These are phyloP conservation scores for Botryobasidium botryosum DNA, from an alignment of 768 basidiomycete genomes.

Conservation along the genomic window DNA sequence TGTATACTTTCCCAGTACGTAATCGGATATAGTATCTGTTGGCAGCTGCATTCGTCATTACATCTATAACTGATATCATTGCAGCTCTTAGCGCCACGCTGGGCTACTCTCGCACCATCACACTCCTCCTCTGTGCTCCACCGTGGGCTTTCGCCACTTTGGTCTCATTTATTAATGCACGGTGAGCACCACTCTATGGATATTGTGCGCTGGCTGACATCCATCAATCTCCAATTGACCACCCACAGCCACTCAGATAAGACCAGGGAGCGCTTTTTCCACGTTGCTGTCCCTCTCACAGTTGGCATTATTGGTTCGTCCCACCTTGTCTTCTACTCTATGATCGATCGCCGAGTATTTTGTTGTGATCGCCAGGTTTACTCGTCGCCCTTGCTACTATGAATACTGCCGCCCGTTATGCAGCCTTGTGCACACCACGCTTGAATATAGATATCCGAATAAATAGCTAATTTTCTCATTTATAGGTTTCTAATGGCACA, in stretches of 20 bases:
- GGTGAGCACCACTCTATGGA: constrained; percentile 17
- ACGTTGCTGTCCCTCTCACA: constrained; percentile 35
- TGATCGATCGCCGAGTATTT: no score
- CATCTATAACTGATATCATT: constrained; percentile 51
- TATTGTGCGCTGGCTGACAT: background rate
- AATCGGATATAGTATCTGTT: constrained; percentile 27
- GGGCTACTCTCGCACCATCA: constrained; percentile 42
- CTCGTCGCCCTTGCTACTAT: constrained; percentile 45
- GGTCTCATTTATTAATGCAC: constrained; percentile 32
- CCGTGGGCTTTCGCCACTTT: constrained; percentile 52
- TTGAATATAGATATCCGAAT: no score
- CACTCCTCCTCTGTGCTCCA: constrained; percentile 60
- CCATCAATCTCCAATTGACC: no score
- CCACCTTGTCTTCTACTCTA: no score
- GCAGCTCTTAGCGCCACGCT: constrained; percentile 47
- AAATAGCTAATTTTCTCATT: no score
- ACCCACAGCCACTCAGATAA: constrained; percentile 48
- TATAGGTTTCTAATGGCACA: no score
- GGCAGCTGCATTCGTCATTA: no score
- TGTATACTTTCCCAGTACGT: background rate
- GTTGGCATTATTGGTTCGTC: constrained; percentile 50
- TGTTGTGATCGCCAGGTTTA: no score
- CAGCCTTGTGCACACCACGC: constrained; percentile 40
- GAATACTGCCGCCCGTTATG: constrained; percentile 43
- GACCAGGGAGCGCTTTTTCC: constrained; percentile 51